These are phyloP conservation scores for Acidiella bohemica DNA, from an alignment of 495 filamentous ascomycete species.

Conservation along the genomic window DNA sequence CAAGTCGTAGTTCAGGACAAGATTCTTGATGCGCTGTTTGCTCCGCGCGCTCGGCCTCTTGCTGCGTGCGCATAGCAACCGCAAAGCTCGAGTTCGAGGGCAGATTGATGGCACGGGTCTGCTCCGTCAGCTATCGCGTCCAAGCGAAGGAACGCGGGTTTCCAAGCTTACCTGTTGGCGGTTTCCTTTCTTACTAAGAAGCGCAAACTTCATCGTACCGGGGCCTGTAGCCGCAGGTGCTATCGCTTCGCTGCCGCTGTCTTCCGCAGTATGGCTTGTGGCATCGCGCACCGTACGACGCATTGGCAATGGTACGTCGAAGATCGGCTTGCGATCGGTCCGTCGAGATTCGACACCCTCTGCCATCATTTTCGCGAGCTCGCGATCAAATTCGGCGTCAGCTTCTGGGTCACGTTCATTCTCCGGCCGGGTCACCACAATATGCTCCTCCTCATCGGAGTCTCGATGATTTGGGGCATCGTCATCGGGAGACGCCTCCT, in stretches of 20 bases:
- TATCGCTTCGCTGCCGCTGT: slow-evolving; percentile 33
- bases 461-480: slow-evolving; percentile 38
- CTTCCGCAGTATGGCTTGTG: slow-evolving; percentile 27
- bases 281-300: slow-evolving; percentile 52
- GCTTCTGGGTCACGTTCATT: slow-evolving; percentile 86
- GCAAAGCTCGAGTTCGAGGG: slow-evolving; percentile 92
- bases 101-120: slow-evolving; percentile 89
- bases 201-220: slow-evolving; percentile 80
- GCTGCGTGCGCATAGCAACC: slow-evolving; percentile 86
- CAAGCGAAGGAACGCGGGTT: background rate
- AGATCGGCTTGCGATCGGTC: slow-evolving; percentile 83
- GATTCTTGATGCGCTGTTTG: slow-evolving; percentile 95
- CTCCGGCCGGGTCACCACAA: slow-evolving; percentile 77
- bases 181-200: slow-evolving; percentile 93
- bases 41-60: slow-evolving; percentile 87
- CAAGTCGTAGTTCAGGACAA: slow-evolving; percentile 92
- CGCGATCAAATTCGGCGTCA: slow-evolving; percentile 94
- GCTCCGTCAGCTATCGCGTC: slow-evolving; percentile 2
- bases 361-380: slow-evolving; percentile 97
- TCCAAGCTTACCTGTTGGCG: slow-evolving; percentile 61
- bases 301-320: slow-evolving; percentile 89
- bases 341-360: slow-evolving; percentile 89
- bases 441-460: slow-evolving; percentile 59
- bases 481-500: background rate
- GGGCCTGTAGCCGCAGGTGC: slow-evolving; percentile 29